phyloP scores from a whole-genome alignment of 345 rosid genomes.

The Eucalyptus rudis region DNA sequence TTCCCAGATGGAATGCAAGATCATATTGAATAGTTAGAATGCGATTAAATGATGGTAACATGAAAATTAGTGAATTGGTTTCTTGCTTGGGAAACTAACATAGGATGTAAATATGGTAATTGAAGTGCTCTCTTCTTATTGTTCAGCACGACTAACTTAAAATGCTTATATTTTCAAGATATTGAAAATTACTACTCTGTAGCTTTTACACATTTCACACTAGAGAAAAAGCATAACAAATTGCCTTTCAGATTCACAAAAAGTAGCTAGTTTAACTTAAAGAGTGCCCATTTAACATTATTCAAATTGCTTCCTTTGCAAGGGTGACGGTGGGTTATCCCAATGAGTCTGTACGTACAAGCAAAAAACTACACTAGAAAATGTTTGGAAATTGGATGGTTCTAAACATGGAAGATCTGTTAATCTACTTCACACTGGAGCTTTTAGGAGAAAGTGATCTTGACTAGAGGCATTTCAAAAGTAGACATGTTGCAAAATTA shows the following conservation, averaged over 20 bases:
- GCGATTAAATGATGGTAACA: no score
- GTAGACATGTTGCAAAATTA: no score
- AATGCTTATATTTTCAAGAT: background rate
- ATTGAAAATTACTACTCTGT: no score
- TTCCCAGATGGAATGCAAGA: no score
- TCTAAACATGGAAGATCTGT: no score
- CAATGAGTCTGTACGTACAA: rapidly evolving
- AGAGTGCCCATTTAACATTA: background rate
- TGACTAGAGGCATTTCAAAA: no score
- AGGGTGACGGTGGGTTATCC: background rate
- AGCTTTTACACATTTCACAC: background rate
- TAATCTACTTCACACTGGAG: no score
- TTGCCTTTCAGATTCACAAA: background rate
- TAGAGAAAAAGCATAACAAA: background rate
- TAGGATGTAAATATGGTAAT: background rate
- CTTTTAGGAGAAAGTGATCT: no score
- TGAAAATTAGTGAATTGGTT: background rate
- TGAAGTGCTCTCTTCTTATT: background rate
- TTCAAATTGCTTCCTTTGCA: no score
- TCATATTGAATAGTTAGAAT: no score
- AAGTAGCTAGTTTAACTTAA: background rate
- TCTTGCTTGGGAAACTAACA: no score
- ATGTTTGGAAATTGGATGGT: background rate
- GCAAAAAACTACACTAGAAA: no score
- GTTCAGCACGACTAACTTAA: background rate